Conservation (phyloP, 129 eudicot genomes). For the carrot (Daucus carota) region DH1_v3.0 NC_030389.2:37491001-37491500, state of each 20-base stretch:
- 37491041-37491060: slow-evolving; percentile 2
- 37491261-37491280: background rate
- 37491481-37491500: background rate
- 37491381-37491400: slow-evolving; percentile 20
- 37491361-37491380: slow-evolving; percentile 23
- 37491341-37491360: slow-evolving; percentile 35
- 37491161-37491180: background rate
- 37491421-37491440: background rate
- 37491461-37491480: background rate
- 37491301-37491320: slow-evolving; percentile 23
- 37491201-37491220: slow-evolving; percentile 10
- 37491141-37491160: background rate
- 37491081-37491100: slow-evolving; percentile 32
- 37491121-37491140: background rate
- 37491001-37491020: slow-evolving; percentile 8
- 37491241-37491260: slow-evolving; percentile 22
- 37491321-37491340: slow-evolving; percentile 31
- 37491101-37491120: slow-evolving; percentile 27
- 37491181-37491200: background rate
- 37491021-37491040: background rate
- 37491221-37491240: slow-evolving; percentile 4
- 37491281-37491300: slow-evolving; percentile 40
- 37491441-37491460: slow-evolving; percentile 21
- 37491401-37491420: background rate
- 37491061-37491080: slow-evolving; percentile 17